Evolutionary conservation across 1,139 yeast genomes (phyloP).

Genomic region (Diutina siamensis): DNA sequence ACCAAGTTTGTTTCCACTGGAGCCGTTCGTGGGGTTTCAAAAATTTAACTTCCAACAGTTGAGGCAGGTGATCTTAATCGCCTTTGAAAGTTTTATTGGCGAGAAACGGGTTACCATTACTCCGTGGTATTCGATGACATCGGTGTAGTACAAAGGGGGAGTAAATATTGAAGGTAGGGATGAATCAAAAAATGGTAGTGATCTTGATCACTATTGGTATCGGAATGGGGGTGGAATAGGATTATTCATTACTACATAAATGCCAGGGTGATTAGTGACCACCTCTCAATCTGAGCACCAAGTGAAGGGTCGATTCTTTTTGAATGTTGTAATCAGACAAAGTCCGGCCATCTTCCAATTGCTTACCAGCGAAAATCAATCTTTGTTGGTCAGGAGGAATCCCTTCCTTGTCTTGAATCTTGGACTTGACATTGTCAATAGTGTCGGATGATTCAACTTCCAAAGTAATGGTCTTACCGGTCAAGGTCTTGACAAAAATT

Average conservation of each 20-base stretch:
- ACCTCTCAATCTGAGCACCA: conserved; percentile 88
- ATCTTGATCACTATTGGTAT: no score
- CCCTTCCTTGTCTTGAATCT: conserved; percentile 92
- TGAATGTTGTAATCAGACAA: conserved; percentile 55
- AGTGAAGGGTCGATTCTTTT: conserved; percentile 66
- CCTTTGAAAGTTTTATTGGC: no score
- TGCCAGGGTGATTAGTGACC: conserved; percentile 9
- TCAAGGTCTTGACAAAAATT: conserved; percentile 50
- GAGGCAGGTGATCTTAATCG: no score
- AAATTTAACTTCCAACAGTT: no score
- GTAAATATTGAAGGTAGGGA: no score
- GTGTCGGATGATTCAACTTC: conserved; percentile 94
- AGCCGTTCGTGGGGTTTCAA: no score
- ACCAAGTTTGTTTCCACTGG: no score
- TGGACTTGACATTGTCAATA: conserved; percentile 86
- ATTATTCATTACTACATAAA: neutral
- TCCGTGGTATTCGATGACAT: no score
- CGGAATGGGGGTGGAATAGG: neutral
- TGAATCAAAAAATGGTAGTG: no score
- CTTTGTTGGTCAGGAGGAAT: conserved; percentile 94
- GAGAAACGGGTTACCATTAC: no score
- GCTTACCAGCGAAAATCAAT: conserved; percentile 89
- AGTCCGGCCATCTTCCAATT: conserved; percentile 74
- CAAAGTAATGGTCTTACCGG: conserved; percentile 79
- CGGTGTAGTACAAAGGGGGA: no score